Base-by-base conservation (phyloP, 352 stramenopile species). In the Globisporangium canariense region DNA sequence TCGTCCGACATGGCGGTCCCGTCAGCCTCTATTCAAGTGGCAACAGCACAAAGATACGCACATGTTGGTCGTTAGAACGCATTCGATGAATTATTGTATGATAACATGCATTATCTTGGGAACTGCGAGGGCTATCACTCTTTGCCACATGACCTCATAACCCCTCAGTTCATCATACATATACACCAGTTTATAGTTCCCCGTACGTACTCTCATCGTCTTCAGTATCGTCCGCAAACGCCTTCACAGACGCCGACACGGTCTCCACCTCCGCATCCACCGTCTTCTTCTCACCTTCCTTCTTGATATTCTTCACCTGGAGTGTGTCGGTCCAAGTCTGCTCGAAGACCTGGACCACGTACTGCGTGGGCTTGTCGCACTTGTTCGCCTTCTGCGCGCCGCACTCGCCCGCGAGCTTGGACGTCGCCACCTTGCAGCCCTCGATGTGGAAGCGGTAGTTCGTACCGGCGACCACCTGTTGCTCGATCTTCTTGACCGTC, bases 371-470 rank as follows among this genome's bases (percentile, higher is more conserved):
- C 46, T 64, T 28, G 47, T 71, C 78, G 54, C 60, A 66, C 40
- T 64, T 64, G 60, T 71, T 74, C 9, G 52, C 45, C 4, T 51
- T 51, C 18, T 57, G 34, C 9, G 51, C 50, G 5, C 55, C 66
- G 66, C 83, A 93, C 55, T 67, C 66, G 43, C 81, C 81, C 30
- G 80, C 78, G 64, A 70, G 74, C 51, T 66, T 64, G 41, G 62
- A 58, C 8, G 50, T 62, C 28, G 34, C 55, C 22, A 84, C 79
- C 22, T 47, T 28, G 65, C 86, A 94, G 38, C 83, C 86, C 34
- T 73, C 58, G 45, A 93, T 74, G 65, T 80, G 65, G 67, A 91
- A 91, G 62, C 71, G 68, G 69, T 91, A 94, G 70, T 91, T 91
- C 64, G 71, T 91, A 34, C 86, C 86, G 1, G 83, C 67, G 51